Conservation (phyloP, 2,329 filamentous ascomycete genomes). For the Hortaea sp. region DNA sequence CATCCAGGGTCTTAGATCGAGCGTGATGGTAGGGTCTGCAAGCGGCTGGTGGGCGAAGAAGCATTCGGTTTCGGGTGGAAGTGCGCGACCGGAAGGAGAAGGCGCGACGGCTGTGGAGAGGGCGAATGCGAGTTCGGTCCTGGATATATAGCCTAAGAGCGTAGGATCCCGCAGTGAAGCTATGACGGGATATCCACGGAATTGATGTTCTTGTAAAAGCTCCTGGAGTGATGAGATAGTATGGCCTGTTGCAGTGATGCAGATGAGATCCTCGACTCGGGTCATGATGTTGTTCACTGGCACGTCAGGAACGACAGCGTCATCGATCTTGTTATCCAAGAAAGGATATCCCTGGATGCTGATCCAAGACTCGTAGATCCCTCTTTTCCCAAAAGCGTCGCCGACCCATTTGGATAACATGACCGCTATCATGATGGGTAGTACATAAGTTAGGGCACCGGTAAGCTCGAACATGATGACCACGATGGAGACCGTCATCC, state of each 20-base stretch:
- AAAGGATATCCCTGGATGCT: constrained; percentile 92
- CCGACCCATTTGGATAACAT: constrained; percentile 98
- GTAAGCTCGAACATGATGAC: constrained; percentile 99
- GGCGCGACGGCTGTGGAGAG: constrained; percentile 52
- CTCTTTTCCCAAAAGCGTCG: constrained; percentile 81
- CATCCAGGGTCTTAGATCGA: constrained; percentile 96
- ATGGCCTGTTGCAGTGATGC: constrained; percentile 71
- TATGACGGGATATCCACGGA: constrained; percentile 87
- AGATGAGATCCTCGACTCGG: constrained; percentile 75
- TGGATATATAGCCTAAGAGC: constrained; percentile 85
- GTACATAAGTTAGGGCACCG: constrained; percentile 86
- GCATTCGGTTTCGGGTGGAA: constrained; percentile 63
- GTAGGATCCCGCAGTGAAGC: constrained; percentile 65
- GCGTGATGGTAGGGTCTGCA: constrained; percentile 62
- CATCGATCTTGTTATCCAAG: constrained; percentile 74
- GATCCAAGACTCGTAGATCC: constrained; percentile 98
- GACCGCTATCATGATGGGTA: constrained; percentile 97
- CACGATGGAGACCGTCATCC: constrained; percentile 96
- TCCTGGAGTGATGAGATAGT: constrained; percentile 66
- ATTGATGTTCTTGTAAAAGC: constrained; percentile 63
- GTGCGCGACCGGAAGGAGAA: constrained; percentile 25
- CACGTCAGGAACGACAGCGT: constrained; percentile 66
- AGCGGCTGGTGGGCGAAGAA: constrained; percentile 79
- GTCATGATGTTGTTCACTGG: constrained; percentile 88
- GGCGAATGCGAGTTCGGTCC: constrained; percentile 78